A percentile compares a stretch with the other conserved stretches of the same genome.
Conservation (phyloP, 805 yeast genomes). For the Wickerhamiella alocasiicola region DNA sequence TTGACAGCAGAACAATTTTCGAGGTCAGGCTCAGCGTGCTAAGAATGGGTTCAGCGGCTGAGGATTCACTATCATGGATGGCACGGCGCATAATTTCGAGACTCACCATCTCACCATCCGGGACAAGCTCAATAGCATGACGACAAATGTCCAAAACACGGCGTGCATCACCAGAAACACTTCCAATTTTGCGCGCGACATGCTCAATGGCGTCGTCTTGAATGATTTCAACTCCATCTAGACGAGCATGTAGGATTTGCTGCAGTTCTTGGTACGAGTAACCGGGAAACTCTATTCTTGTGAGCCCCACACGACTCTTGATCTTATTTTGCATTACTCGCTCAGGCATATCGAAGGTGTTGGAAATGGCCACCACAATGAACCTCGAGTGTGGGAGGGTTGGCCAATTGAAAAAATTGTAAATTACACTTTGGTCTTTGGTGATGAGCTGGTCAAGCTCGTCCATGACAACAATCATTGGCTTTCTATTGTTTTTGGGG, state of each 20-base stretch:
- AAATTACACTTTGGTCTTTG: constrained; percentile 66
- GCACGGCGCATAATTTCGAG: constrained; percentile 26
- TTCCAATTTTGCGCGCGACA: constrained; percentile 87
- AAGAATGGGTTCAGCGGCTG: constrained; percentile 56
- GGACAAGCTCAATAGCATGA: constrained; percentile 64
- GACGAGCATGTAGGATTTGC: constrained; percentile 57
- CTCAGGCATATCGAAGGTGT: constrained; percentile 96
- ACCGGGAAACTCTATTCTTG: constrained; percentile 79
- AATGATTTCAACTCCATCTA: constrained; percentile 36
- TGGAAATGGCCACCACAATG: constrained; percentile 86
- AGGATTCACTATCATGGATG: constrained; percentile 38
- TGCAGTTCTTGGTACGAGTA: constrained; percentile 71
- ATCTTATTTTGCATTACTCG: constrained; percentile 75
- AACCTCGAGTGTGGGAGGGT: constrained; percentile 65
- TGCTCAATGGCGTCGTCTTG: constrained; percentile 56
- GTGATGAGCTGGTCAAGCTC: constrained; percentile 89
- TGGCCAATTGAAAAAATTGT: constrained; percentile 97
- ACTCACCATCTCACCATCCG: constrained; percentile 10
- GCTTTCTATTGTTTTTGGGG: neutral
- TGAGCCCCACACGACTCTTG: constrained; percentile 79
- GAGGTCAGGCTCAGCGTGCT: constrained; percentile 50
- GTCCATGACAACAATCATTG: constrained; percentile 56
- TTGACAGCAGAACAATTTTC: constrained; percentile 59
- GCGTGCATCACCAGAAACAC: constrained; percentile 96
- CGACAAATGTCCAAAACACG: constrained; percentile 79